These are phyloP conservation scores for Eucalyptus sideroxylon DNA, from an alignment of 345 rosid genomes.

Conservation along the genomic window DNA sequence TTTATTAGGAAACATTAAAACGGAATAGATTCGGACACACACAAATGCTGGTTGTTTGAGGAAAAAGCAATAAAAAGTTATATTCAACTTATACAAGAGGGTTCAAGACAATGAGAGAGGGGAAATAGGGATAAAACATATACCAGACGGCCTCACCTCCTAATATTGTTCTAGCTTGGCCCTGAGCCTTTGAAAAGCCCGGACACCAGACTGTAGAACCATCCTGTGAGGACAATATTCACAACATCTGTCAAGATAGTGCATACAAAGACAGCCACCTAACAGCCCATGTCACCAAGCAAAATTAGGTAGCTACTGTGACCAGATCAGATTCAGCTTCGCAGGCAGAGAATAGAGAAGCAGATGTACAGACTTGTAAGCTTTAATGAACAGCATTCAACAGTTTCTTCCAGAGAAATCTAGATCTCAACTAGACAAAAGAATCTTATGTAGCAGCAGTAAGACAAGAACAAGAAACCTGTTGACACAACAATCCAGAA, in stretches of 20 bases:
- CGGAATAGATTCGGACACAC: neutral
- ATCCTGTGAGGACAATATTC: slow-evolving; percentile 30
- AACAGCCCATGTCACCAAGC: neutral
- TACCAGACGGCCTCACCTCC: slow-evolving; percentile 47
- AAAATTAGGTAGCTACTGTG: neutral
- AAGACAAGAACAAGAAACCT: neutral
- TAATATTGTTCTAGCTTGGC: slow-evolving; percentile 67
- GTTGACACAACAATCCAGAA: neutral
- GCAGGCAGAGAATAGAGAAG: neutral
- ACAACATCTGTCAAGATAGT: neutral
- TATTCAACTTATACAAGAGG: neutral
- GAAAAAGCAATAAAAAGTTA: neutral
- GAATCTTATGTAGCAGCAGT: neutral
- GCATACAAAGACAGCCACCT: neutral
- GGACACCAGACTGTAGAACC: slow-evolving; percentile 84
- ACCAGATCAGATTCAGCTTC: neutral
- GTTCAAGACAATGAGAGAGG: neutral
- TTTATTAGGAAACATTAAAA: neutral
- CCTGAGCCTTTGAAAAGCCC: slow-evolving; percentile 70
- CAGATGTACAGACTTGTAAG: neutral
- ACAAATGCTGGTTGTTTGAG: neutral
- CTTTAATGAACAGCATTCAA: neutral
- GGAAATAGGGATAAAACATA: neutral
- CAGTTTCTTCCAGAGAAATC: neutral
- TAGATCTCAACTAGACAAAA: neutral